These are phyloP conservation scores for Arthrinium phaeospermum DNA, from an alignment of 2,329 filamentous ascomycete genomes.

Conservation along the genomic window DNA sequence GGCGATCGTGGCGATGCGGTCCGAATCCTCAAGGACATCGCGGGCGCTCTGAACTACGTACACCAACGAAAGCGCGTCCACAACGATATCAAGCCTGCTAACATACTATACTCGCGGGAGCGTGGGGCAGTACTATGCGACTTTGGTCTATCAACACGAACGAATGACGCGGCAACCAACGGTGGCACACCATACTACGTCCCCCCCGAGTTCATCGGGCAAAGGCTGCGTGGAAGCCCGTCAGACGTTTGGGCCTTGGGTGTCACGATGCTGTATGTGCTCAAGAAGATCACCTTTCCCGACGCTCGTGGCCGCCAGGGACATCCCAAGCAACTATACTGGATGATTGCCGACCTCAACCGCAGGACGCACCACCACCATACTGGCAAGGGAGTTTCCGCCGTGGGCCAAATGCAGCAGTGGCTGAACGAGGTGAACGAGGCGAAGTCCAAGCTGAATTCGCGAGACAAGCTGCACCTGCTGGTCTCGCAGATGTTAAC, in stretches of 20 bases:
- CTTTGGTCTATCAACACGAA: conserved; percentile 60
- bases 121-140: conserved; percentile 66
- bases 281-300: conserved; percentile 61
- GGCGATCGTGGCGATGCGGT: conserved; percentile 55
- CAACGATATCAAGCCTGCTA: conserved; percentile 68
- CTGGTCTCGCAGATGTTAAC: conserved; percentile 61
- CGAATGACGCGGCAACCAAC: conserved; percentile 51
- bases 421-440: conserved; percentile 61
- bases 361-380: conserved; percentile 38
- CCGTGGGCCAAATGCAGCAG: conserved; percentile 58
- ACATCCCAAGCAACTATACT: conserved; percentile 59
- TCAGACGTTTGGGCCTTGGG: conserved; percentile 67
- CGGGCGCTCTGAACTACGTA: conserved; percentile 60
- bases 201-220: conserved; percentile 64
- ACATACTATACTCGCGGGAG: conserved; percentile 64
- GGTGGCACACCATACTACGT: conserved; percentile 68
- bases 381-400: conserved; percentile 38
- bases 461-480: conserved; percentile 55
- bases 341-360: conserved; percentile 64
- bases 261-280: conserved; percentile 65
- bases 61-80: conserved; percentile 60
- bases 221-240: conserved; percentile 57
- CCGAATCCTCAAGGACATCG: conserved; percentile 60
- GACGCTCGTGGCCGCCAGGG: conserved; percentile 55
- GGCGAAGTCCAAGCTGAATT: conserved; percentile 52